These are phyloP conservation scores for Populus hybrid DNA, from an alignment of 441 rosid species.

Conservation along the genomic window DNA sequence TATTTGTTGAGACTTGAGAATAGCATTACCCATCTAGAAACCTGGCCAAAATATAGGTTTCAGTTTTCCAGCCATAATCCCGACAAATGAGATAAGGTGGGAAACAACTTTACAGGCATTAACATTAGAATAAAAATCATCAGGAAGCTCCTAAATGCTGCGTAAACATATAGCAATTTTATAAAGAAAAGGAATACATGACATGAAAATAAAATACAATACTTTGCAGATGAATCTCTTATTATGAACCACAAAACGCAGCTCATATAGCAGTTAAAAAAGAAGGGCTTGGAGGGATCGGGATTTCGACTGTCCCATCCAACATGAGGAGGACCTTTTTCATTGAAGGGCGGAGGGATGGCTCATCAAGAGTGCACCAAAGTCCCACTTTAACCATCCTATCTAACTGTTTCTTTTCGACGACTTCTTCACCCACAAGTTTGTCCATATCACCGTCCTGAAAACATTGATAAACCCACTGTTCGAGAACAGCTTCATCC, in stretches of 20 bases:
- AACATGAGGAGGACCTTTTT: slow-evolving; percentile 27
- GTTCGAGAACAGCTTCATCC: slow-evolving; percentile 21
- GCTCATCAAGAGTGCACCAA: slow-evolving; percentile 31
- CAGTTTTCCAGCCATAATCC: not conserved
- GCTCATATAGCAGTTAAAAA: slow-evolving; percentile 7
- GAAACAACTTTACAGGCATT: too few relatives aligned
- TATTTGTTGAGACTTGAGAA: not conserved
- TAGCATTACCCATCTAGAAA: not conserved
- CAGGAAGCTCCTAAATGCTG: too few relatives aligned
- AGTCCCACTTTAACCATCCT: slow-evolving; percentile 23
- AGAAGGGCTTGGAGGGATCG: slow-evolving; percentile 24
- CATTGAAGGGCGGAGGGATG: slow-evolving; percentile 30
- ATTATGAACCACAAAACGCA: too few relatives aligned
- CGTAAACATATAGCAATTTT: too few relatives aligned
- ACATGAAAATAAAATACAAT: not conserved
- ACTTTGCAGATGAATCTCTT: not conserved
- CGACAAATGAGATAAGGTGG: too few relatives aligned
- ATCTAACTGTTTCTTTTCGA: slow-evolving; percentile 19
- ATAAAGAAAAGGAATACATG: not conserved
- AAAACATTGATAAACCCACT: slow-evolving; percentile 29
- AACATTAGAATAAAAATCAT: too few relatives aligned
- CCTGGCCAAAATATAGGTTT: not conserved
- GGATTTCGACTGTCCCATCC: slow-evolving; percentile 32
- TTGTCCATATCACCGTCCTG: slow-evolving; percentile 7
- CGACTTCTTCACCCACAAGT: slow-evolving; percentile 21